Conservation (phyloP, 2,329 filamentous ascomycete genomes). For the Aspergillus eucalypticola region DNA sequence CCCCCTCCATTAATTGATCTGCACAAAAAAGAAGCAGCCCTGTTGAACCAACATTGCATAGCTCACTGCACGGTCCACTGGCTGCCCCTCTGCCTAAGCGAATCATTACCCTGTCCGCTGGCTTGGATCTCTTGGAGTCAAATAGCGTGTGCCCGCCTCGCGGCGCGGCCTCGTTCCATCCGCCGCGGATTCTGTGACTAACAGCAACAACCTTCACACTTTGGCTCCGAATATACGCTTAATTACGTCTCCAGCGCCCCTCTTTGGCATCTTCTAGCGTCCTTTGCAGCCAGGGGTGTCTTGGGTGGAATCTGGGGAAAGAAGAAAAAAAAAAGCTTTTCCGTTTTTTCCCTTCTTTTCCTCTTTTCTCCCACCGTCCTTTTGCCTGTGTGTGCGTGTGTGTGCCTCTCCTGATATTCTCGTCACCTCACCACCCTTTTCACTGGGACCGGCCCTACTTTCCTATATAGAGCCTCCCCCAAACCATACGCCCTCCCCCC, state of each 20-base stretch:
- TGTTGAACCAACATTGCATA: background rate
- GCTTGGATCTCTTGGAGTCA: constrained; percentile 11
- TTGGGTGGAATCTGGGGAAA: constrained; percentile 36
- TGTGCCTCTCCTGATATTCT: constrained; percentile 12
- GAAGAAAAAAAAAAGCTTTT: constrained; percentile 21
- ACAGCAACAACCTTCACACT: constrained; percentile 32
- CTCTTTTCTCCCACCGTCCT: constrained; percentile 8
- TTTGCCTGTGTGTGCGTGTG: constrained; percentile 11
- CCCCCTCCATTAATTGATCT: background rate
- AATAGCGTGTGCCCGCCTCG: constrained; percentile 18
- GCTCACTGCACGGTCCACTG: background rate
- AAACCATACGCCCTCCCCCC: constrained; percentile 6
- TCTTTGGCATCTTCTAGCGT: constrained; percentile 15
- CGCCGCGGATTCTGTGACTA: constrained; percentile 35
- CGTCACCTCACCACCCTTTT: constrained; percentile 6
- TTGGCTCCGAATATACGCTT: constrained; percentile 9
- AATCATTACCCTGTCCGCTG: constrained; percentile 4
- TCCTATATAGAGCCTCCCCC: constrained; percentile 22
- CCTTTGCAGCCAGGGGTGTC: constrained; percentile 20
- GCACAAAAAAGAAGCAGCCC: background rate
- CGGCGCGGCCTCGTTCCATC: constrained; percentile 17
- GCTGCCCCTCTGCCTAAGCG: background rate
- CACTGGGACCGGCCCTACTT: constrained; percentile 13
- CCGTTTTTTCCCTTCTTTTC: constrained; percentile 12
- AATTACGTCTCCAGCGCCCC: constrained; percentile 24